Base-by-base conservation (phyloP, 2,329 filamentous ascomycete species). In the Cladophialophora chaetospira region DNA sequence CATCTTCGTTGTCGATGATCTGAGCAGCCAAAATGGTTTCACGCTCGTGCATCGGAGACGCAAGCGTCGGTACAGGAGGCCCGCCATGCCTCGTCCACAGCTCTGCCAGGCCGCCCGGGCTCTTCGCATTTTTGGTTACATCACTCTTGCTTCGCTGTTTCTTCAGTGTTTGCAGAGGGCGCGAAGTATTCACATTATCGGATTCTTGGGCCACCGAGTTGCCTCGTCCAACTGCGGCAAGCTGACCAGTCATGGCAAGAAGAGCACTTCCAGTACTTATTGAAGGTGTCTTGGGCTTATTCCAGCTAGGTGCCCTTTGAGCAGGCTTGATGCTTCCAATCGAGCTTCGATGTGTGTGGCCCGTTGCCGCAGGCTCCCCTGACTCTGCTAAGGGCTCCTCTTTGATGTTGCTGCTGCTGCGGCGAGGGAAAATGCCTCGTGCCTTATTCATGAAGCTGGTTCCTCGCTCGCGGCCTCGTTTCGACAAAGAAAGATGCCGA, bases 121-220 rank as follows among this genome's bases (percentile, higher is more conserved):
- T 62, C 53, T 73, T 71, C 28, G 68, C 68, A 52, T 67, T 66
- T 63, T 73, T 75, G 15, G 77, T 67, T 5, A 85, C 69, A 57
- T 86, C 84, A 66, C 83, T 86, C 65, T 77, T 78, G 67, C 82
- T 85, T 63, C 83, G 74, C 36, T 69, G 76, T 50, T 63, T 68
- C 11, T 76, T 64, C 17, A 61, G 40, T 31, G 58, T 26, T n/a
- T 58, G 57, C 11, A 55, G 28, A 10, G 55, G 29, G 67, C 68
- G 26, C 65, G 59, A 47, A 13, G 46, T 31, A 28, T 60, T 63
- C 52, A 58, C 71, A 28, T 71, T 69, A 2, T 69, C 77, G 13
- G 78, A 71, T 9, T 79, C 73, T 6, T 79, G 76, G 64, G 82
- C 82, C 56, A 88, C 77, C 4, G 87, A 88, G 31, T 82, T 81